phyloP scores from a whole-genome alignment of 805 yeast genomes.

The Saturnispora hagleri region DNA sequence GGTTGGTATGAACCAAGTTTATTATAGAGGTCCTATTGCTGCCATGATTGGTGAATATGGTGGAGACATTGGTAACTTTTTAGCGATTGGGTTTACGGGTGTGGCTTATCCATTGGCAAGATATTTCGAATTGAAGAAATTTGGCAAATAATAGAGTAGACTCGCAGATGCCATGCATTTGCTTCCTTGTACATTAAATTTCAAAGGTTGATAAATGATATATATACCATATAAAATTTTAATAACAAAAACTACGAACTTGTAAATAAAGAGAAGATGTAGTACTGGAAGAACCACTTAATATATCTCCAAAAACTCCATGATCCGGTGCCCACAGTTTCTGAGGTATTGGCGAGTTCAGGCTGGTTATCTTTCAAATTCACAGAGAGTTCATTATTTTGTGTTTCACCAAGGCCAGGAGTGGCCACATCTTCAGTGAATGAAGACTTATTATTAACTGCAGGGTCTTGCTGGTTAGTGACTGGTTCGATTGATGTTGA shows the following conservation, averaged over 20 bases:
- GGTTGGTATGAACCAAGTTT: slow-evolving; percentile 81
- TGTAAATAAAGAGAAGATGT: slow-evolving; percentile 14
- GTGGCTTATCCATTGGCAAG: slow-evolving; percentile 56
- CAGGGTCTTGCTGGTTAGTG: background rate
- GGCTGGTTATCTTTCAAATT: background rate
- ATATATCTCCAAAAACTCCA: slow-evolving; percentile 11
- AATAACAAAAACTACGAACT: background rate
- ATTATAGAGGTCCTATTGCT: slow-evolving; percentile 75
- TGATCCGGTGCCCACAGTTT: background rate
- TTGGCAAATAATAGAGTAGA: slow-evolving; percentile 27
- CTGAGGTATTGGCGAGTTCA: background rate
- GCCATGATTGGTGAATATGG: slow-evolving; percentile 51
- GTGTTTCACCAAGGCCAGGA: background rate
- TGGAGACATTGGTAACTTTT: slow-evolving; percentile 79
- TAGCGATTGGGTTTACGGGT: slow-evolving; percentile 63
- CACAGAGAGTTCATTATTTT: background rate
- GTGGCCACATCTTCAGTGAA: background rate
- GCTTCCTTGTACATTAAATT: background rate
- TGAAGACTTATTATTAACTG: background rate
- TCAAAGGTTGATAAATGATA: background rate
- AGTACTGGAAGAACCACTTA: slow-evolving; percentile 15
- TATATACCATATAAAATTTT: background rate
- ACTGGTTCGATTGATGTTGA: background rate
- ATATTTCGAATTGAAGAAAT: slow-evolving; percentile 51
- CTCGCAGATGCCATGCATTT: background rate